Evolutionary conservation across 2,329 filamentous ascomycete genomes (phyloP).

Genomic region (Zasmidium citrigriseum): DNA sequence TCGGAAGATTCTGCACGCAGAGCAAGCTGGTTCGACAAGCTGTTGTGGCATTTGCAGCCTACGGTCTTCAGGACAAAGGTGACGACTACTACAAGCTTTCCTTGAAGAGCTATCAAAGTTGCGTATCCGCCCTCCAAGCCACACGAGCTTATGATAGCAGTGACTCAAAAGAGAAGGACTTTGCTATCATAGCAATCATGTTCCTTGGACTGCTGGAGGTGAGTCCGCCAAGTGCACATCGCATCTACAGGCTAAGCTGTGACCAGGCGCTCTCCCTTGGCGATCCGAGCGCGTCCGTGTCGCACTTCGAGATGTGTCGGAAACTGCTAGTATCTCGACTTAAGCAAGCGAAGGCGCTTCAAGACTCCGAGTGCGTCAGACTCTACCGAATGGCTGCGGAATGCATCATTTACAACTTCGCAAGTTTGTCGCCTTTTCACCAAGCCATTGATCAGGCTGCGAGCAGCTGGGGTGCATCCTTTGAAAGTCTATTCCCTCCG

Average conservation of each 20-base stretch:
- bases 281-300: constrained; percentile 14
- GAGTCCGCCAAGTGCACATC: constrained; percentile 2
- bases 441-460: not conserved
- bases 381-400: constrained; percentile 20
- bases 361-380: constrained; percentile 4
- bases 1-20: constrained; percentile 17
- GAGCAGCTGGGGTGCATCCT: constrained; percentile 10
- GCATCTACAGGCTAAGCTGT: not conserved
- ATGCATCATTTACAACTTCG: constrained; percentile 20
- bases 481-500: constrained; percentile 12
- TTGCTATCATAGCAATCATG: constrained; percentile 9
- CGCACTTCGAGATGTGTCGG: constrained; percentile 21
- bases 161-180: constrained; percentile 9
- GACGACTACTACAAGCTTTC: constrained; percentile 14
- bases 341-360: not conserved
- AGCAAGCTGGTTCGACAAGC: constrained; percentile 19
- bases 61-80: not conserved
- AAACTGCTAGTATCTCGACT: constrained; percentile 11
- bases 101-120: constrained; percentile 18
- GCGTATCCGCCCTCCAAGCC: constrained; percentile 8
- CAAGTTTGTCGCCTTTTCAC: constrained; percentile 9
- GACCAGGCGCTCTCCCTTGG: constrained; percentile 21
- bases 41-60: constrained; percentile 19
- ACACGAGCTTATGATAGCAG: not conserved
- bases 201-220: constrained; percentile 20